A percentile compares a stretch with the other conserved stretches of the same genome.
These are phyloP conservation scores for Delitschia confertaspora DNA, from an alignment of 495 filamentous ascomycete species.

Conservation along the genomic window DNA sequence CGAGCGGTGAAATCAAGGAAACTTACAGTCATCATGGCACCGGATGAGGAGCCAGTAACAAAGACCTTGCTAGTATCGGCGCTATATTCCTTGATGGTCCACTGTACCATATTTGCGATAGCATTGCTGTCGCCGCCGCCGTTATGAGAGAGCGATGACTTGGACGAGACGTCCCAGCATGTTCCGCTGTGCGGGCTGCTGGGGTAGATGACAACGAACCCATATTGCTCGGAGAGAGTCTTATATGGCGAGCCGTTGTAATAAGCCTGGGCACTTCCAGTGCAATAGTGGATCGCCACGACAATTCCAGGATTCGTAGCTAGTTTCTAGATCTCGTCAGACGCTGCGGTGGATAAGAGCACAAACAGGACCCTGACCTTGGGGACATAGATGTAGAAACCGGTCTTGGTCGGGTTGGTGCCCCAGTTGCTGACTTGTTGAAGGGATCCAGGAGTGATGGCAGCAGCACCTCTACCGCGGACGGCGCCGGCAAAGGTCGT, in stretches of 20 bases:
- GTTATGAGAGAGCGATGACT: conserved; percentile 42
- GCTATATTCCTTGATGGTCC: conserved; percentile 40
- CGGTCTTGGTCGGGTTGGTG: conserved; percentile 1
- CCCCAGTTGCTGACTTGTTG: conserved; percentile 6
- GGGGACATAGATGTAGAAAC: conserved; percentile 24
- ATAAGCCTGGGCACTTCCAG: conserved; percentile 27
- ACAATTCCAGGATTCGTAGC: conserved; percentile 25
- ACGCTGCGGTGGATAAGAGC: too few species aligned
- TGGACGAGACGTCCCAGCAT: conserved; percentile 48
- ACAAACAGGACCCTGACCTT: too few species aligned
- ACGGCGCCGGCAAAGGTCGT: too few species aligned
- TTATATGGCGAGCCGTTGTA: conserved; percentile 27
- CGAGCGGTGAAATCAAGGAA: not conserved
- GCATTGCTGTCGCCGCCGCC: conserved; percentile 44
- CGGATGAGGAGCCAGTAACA: conserved; percentile 46
- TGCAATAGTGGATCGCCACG: conserved; percentile 27
- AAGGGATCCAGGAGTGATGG: not conserved
- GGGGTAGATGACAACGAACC: conserved; percentile 50
- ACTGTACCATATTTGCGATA: conserved; percentile 50
- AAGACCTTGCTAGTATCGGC: conserved; percentile 42
- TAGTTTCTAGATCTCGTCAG: too few species aligned
- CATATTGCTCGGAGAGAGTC: conserved; percentile 39
- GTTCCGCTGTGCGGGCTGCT: conserved; percentile 39
- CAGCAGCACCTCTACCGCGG: too few species aligned
- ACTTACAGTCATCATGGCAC: conserved; percentile 47